phyloP scores from a whole-genome alignment of 305 asterid genomes.

The Solanum hybrid region DNA sequence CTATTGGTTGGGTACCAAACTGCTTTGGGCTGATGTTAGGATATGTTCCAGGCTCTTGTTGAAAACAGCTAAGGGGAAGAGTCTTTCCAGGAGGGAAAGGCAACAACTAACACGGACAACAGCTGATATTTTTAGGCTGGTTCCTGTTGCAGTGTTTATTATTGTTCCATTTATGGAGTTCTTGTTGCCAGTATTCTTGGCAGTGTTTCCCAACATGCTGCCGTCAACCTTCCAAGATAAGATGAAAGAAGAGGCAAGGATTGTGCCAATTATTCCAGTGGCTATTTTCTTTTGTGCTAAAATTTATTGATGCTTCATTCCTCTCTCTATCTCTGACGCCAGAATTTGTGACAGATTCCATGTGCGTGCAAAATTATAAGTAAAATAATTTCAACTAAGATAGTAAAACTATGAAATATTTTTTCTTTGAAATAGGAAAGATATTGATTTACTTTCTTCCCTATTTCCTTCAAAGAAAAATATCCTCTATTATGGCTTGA shows the following conservation, averaged over 20 bases:
- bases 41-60: slow-evolving; percentile 70
- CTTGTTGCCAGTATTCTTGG: slow-evolving; percentile 89
- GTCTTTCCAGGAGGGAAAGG: slow-evolving; percentile 91
- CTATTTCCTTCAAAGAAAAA: not conserved
- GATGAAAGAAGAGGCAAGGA: slow-evolving; percentile 91
- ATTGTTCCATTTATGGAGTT: slow-evolving; percentile 98
- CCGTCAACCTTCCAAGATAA: slow-evolving; percentile 98
- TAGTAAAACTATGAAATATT: not conserved
- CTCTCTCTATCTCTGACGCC: not conserved
- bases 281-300: slow-evolving; percentile 5
- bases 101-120: slow-evolving; percentile 95
- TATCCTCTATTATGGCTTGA: not conserved
- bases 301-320: not conserved
- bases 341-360: not conserved
- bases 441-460: not conserved
- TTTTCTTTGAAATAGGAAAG: not conserved
- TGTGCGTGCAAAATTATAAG: not conserved
- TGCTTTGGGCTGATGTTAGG: slow-evolving; percentile 85
- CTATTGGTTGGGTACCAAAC: slow-evolving; percentile 89
- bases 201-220: slow-evolving; percentile 90
- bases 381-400: not conserved
- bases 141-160: slow-evolving; percentile 88
- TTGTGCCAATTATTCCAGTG: slow-evolving; percentile 9
- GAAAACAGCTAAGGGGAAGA: slow-evolving; percentile 82
- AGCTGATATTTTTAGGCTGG: slow-evolving; percentile 93